These are phyloP conservation scores for Hevea brasiliensis DNA, from an alignment of 345 rosid genomes.

Conservation along the genomic window DNA sequence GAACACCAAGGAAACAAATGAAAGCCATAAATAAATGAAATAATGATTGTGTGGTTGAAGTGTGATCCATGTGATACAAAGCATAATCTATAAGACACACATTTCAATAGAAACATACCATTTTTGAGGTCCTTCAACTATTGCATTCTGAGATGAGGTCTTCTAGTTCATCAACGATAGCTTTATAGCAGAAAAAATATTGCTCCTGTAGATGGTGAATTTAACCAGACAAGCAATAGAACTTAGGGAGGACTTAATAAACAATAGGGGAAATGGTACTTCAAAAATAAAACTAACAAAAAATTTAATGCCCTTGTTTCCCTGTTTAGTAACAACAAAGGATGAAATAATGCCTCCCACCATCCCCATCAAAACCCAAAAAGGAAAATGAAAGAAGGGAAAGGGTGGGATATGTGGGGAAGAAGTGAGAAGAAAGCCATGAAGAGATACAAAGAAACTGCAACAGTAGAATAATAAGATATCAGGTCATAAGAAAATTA, in stretches of 20 bases:
- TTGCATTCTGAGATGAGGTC: conserved; percentile 39
- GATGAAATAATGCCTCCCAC: too few species aligned
- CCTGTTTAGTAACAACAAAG: too few species aligned
- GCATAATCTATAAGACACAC: not conserved
- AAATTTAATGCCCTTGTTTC: too few species aligned
- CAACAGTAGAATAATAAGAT: too few species aligned
- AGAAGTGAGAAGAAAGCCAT: too few species aligned
- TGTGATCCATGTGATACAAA: not conserved
- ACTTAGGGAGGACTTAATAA: not conserved
- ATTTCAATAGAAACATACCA: not conserved
- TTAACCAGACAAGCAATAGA: conserved; percentile 1
- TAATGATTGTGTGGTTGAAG: not conserved
- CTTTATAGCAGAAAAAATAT: conserved; percentile 73
- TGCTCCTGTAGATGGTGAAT: conserved; percentile 53
- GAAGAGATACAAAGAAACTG: too few species aligned
- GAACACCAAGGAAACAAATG: not conserved
- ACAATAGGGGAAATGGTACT: not conserved
- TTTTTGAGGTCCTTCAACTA: conserved; percentile 7
- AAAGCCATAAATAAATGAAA: not conserved
- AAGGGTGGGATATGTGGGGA: too few species aligned
- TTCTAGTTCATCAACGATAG: conserved; percentile 66
- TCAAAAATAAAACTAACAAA: too few species aligned
- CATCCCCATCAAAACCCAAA: too few species aligned
- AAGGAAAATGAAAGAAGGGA: too few species aligned
- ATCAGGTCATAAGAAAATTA: too few species aligned